Conservation (phyloP, 2,329 filamentous ascomycete genomes). For the Cercospora citrullina region DNA sequence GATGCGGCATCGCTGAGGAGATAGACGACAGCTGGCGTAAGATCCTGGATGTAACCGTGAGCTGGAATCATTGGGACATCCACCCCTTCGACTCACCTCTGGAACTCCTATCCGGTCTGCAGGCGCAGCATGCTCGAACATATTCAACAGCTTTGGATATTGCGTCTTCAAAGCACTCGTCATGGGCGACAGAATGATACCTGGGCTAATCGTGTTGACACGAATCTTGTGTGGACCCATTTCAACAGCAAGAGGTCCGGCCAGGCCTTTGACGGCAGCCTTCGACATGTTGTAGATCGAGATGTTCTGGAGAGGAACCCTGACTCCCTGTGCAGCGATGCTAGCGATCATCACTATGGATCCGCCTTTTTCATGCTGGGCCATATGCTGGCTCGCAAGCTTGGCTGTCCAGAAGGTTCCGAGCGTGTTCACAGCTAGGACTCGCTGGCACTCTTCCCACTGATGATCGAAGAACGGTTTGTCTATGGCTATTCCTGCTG, state of each 20-base stretch:
- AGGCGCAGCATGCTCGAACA: conserved; percentile 23
- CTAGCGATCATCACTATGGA: conserved; percentile 36
- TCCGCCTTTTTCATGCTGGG: conserved; percentile 30
- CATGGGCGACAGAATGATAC: conserved; percentile 35
- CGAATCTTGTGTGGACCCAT: conserved; percentile 33
- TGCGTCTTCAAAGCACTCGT: conserved; percentile 18
- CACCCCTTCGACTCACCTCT: background rate
- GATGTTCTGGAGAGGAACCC: conserved; percentile 31
- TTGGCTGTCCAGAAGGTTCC: conserved; percentile 38
- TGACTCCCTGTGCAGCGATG: conserved; percentile 33
- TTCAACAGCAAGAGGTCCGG: conserved; percentile 30
- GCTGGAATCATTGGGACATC: background rate
- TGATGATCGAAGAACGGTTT: conserved; percentile 33
- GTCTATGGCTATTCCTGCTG: conserved; percentile 35
- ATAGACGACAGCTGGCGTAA: conserved; percentile 31
- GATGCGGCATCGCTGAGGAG: conserved; percentile 20
- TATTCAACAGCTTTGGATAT: conserved; percentile 25
- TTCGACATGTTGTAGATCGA: conserved; percentile 33
- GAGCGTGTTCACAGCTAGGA: conserved; percentile 39
- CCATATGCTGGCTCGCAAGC: conserved; percentile 37
- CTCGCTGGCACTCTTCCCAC: conserved; percentile 29
- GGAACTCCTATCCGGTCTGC: conserved; percentile 38
- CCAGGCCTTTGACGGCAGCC: conserved; percentile 30
- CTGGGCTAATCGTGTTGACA: conserved; percentile 38
- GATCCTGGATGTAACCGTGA: conserved; percentile 42